Conservation (phyloP, 176 grass and related monocot species). For the Canna indica region DNA sequence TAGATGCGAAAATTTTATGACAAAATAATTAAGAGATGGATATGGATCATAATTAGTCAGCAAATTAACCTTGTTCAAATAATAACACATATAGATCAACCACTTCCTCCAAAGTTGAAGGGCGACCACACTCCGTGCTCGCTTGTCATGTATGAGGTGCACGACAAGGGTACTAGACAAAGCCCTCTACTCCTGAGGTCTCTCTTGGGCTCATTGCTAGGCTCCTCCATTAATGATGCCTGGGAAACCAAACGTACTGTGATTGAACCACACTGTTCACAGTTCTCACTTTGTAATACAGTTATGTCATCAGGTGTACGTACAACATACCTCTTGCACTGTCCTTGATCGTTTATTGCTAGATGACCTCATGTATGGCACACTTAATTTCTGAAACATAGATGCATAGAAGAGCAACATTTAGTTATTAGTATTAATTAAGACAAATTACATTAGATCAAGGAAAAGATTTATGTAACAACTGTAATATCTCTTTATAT, state of each 20-base stretch:
- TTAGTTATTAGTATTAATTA: not conserved
- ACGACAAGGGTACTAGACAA: constrained; percentile 77
- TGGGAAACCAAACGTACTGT: not conserved
- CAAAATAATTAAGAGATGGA: too few relatives aligned
- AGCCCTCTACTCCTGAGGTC: constrained; percentile 88
- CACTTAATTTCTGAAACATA: constrained; percentile 61
- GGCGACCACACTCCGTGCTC: constrained; percentile 67
- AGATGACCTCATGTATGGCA: constrained; percentile 68
- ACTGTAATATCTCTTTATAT: too few relatives aligned
- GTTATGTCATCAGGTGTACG: too few relatives aligned
- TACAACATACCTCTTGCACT: constrained; percentile 52
- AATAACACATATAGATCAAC: too few relatives aligned
- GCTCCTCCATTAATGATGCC: constrained; percentile 21
- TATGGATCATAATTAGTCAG: too few relatives aligned
- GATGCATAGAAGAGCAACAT: not conserved
- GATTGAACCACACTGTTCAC: too few relatives aligned
- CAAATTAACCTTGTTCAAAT: too few relatives aligned
- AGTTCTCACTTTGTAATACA: too few relatives aligned
- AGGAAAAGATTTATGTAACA: not conserved
- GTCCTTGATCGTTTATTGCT: constrained; percentile 54
- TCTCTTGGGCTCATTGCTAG: constrained; percentile 25
- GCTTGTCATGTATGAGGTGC: constrained; percentile 82
- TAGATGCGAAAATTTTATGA: too few relatives aligned
- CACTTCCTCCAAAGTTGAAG: constrained; percentile 38
- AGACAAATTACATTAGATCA: not conserved